Conservation (phyloP, 2,329 filamentous ascomycete species). For the Clonostachys rosea region DNA sequence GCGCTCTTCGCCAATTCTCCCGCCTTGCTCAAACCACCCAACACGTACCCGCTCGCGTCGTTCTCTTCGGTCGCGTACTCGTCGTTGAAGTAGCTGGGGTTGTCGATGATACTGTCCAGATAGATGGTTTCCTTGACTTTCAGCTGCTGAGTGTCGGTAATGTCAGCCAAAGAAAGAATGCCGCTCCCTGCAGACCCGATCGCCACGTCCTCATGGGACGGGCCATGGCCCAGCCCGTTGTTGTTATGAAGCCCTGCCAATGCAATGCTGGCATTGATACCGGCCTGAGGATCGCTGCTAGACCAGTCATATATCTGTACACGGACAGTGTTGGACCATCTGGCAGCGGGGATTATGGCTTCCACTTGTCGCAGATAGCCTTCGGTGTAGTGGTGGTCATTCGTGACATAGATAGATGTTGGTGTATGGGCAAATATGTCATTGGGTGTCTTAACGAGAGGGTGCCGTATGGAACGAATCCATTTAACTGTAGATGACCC, state of each 20-base stretch:
- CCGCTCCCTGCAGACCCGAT: constrained; percentile 39
- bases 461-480: constrained; percentile 47
- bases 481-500: constrained; percentile 33
- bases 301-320: constrained; percentile 24
- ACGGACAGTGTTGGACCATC: constrained; percentile 45
- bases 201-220: constrained; percentile 30
- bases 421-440: constrained; percentile 46
- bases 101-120: constrained; percentile 45
- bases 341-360: constrained; percentile 28
- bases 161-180: constrained; percentile 33
- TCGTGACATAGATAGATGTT: constrained; percentile 50
- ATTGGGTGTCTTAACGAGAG: constrained; percentile 52
- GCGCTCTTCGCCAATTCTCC: constrained; percentile 24
- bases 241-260: constrained; percentile 41
- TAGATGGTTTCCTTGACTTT: constrained; percentile 32
- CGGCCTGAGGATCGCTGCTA: constrained; percentile 16
- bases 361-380: constrained; percentile 43
- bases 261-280: constrained; percentile 36
- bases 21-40: constrained; percentile 38
- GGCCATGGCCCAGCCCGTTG: constrained; percentile 51
- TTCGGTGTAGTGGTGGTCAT: constrained; percentile 50
- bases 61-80: constrained; percentile 33
- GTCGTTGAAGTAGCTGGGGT: constrained; percentile 54
- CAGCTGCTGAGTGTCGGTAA: constrained; percentile 12
- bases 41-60: constrained; percentile 49